Conservation (phyloP, 495 filamentous ascomycete genomes). For the Daldinia caldariorum region DNA sequence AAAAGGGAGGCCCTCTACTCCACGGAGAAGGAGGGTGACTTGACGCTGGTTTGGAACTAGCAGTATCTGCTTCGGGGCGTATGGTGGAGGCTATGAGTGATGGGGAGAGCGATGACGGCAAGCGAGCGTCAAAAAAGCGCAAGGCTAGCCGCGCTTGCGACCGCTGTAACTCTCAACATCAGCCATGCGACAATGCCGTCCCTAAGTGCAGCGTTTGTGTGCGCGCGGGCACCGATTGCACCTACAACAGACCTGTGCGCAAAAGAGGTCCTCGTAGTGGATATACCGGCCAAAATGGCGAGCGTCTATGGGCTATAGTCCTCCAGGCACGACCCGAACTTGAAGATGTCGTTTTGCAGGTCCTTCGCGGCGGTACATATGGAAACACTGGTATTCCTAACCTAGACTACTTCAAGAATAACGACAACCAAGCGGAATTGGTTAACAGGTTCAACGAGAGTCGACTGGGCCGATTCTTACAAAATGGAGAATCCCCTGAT, state of each 20-base stretch:
- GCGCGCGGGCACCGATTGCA: conserved; percentile 48
- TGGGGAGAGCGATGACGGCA: conserved; percentile 48
- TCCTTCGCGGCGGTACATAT: conserved; percentile 42
- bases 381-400: conserved; percentile 44
- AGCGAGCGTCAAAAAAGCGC: conserved; percentile 48
- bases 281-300: conserved; percentile 49
- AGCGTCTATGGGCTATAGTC: conserved; percentile 47
- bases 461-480: conserved; percentile 43
- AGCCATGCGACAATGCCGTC: conserved; percentile 48
- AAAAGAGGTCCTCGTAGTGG: conserved; percentile 49
- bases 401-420: conserved; percentile 48
- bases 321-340: conserved; percentile 46
- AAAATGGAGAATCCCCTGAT: conserved; percentile 46
- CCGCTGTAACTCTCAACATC: conserved; percentile 49
- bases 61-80: conserved; percentile 18
- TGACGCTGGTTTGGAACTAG: conserved; percentile 18
- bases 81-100: conserved; percentile 50
- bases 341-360: conserved; percentile 46
- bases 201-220: conserved; percentile 50
- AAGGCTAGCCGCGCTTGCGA: conserved; percentile 50
- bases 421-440: conserved; percentile 47
- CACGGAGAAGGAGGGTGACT: conserved; percentile 3
- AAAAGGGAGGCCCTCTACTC: conserved; percentile 11
- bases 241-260: conserved; percentile 47
- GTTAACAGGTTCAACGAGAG: conserved; percentile 48